Base-by-base conservation (phyloP, 1,284 basidiomycete genomes). In the Rhodotorula glutinis region DNA sequence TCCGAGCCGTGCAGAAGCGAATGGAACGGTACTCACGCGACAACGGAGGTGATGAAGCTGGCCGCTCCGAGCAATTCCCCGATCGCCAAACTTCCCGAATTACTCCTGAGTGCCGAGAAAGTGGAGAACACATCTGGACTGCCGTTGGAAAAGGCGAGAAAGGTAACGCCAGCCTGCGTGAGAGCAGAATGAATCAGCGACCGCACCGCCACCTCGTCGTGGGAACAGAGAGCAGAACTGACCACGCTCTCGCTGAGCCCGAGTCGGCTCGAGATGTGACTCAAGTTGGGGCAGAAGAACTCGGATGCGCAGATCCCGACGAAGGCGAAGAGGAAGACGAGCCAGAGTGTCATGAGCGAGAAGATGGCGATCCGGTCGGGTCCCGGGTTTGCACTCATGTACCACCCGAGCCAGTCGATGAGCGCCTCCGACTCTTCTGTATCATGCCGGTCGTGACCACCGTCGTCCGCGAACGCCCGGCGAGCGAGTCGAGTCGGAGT, bases 41-140 rank as follows among this genome's bases (percentile, higher is more conserved):
- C 93, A 75, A 94, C 92, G 4, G 91, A 92, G 27, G 93, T 88
- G 78, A 98, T 95, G 81, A 98, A 98, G 2, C 91, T 86, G 2
- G 95, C 94, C 1, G 95, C 95, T 21, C 95, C 95, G 29, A 98
- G 82, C 9, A 98, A 84, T 79, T 98, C 95, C 47, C 95, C 95
- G 57, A 98, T 87, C 0, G 95, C 95, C 60, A 98, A 80, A 62
- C 90, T 87, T 11, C 93, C 92, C 1, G 92, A 91, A 74, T 88
- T 83, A 21, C 87, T 83, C 55, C 87, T 86, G 86, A 98, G 91
- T 23, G 95, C 91, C 0, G 91, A 90, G 78, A 95, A 97, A 0
- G 95, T 98, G 17, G 91, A 89, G 78, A 98, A 97, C 9, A 93
- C 85, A 78, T 95, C 92, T 0, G 92, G 92, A 73, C 89, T 91